These are phyloP conservation scores for Colletotrichum melonis DNA, from an alignment of 2,329 filamentous ascomycete species.

Conservation along the genomic window DNA sequence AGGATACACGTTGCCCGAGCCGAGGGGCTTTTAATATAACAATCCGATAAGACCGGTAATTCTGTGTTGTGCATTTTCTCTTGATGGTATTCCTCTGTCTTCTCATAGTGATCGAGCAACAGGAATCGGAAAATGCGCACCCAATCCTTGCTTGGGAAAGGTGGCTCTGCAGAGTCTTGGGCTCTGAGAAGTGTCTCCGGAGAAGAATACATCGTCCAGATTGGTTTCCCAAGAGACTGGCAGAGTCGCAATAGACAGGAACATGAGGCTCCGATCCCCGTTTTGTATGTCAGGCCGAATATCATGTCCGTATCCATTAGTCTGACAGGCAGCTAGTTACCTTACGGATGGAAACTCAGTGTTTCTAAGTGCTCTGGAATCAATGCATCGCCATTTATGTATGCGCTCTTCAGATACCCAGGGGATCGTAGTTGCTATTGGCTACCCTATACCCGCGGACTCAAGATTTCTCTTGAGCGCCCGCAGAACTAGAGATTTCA, in stretches of 20 bases:
- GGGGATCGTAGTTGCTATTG: conserved; percentile 47
- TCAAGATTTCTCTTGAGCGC: conserved; percentile 43
- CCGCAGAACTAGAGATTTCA: conserved; percentile 45
- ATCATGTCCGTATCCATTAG: background rate
- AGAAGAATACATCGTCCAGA: conserved; percentile 44
- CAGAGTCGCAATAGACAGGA: conserved; percentile 27
- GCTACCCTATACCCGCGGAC: conserved; percentile 41
- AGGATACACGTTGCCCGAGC: too few relatives aligned
- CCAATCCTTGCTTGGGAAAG: too few relatives aligned
- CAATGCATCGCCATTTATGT: conserved; percentile 27
- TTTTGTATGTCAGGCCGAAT: conserved; percentile 41
- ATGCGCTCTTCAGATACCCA: conserved; percentile 41
- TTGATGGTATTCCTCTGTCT: too few relatives aligned
- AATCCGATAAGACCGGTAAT: too few relatives aligned
- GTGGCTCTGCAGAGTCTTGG: conserved; percentile 1
- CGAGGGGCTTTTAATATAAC: too few relatives aligned
- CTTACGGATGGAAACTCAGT: conserved; percentile 49
- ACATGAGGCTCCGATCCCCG: conserved; percentile 38
- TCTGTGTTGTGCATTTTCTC: too few relatives aligned
- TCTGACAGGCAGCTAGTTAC: conserved; percentile 39
- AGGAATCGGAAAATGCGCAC: too few relatives aligned
- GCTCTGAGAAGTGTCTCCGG: background rate
- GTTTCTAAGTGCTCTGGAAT: conserved; percentile 47
- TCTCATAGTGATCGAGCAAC: too few relatives aligned
- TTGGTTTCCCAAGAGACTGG: conserved; percentile 46